phyloP scores from a whole-genome alignment of 1,139 yeast genomes.

The Yamadazyma songkhlaensis region DNA sequence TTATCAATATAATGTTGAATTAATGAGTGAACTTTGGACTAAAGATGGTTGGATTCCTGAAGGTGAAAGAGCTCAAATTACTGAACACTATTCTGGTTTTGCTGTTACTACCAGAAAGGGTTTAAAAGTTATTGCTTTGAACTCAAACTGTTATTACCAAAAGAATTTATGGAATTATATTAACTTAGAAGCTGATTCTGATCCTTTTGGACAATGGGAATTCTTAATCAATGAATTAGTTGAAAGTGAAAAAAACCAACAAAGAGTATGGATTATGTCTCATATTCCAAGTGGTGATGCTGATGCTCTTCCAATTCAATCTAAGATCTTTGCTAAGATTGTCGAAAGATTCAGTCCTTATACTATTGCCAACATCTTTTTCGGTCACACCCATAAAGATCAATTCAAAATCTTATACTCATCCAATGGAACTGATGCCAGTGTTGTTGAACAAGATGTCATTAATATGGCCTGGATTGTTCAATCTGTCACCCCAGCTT shows the following conservation, averaged over 20 bases:
- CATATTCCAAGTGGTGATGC: slow-evolving; percentile 59
- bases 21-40: slow-evolving; percentile 59
- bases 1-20: slow-evolving; percentile 59
- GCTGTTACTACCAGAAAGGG: slow-evolving; percentile 56
- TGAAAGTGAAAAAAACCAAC: slow-evolving; percentile 53
- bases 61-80: slow-evolving; percentile 18
- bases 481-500: slow-evolving; percentile 64
- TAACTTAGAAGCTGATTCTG: slow-evolving; percentile 51
- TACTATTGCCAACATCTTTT: slow-evolving; percentile 66
- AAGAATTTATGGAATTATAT: slow-evolving; percentile 64
- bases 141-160: slow-evolving; percentile 65
- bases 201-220: slow-evolving; percentile 61
- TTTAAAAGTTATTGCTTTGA: slow-evolving; percentile 60
- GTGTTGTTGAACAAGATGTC: slow-evolving; percentile 31
- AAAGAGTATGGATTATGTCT: slow-evolving; percentile 70
- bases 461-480: slow-evolving; percentile 62
- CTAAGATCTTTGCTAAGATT: slow-evolving; percentile 54
- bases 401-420: slow-evolving; percentile 60
- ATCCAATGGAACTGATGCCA: slow-evolving; percentile 33
- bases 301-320: slow-evolving; percentile 63
- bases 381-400: slow-evolving; percentile 72
- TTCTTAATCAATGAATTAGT: slow-evolving; percentile 60
- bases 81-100: slow-evolving; percentile 59
- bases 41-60: slow-evolving; percentile 37
- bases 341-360: slow-evolving; percentile 67